phyloP scores from a whole-genome alignment of 257 asterid species.

The Voacanga thouarsii region DNA sequence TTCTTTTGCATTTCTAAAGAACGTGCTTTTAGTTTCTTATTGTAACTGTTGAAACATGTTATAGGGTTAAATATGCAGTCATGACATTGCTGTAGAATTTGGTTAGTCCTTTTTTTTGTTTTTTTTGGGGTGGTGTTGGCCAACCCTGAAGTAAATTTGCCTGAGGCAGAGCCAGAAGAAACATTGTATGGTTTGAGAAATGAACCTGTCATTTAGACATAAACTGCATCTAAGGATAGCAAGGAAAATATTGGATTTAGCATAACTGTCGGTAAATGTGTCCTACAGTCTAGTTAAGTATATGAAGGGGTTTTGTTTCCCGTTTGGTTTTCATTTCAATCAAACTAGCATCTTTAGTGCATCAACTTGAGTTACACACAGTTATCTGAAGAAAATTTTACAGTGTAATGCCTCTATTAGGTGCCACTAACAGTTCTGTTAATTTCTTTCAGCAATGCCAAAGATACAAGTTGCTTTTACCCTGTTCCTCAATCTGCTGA shows the following conservation, averaged over 20 bases:
- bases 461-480: constrained; percentile 82
- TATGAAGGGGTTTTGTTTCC: background rate
- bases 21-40: constrained; percentile 12
- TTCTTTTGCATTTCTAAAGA: constrained; percentile 1
- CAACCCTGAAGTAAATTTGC: background rate
- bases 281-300: background rate
- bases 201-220: background rate
- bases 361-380: background rate
- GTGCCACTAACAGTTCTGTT: constrained; percentile 15
- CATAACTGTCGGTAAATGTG: background rate
- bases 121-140: background rate
- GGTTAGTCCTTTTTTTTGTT: background rate
- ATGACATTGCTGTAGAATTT: background rate
- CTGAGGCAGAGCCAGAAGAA: background rate
- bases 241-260: background rate
- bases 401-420: background rate
- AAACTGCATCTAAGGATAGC: background rate
- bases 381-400: background rate
- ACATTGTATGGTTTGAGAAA: background rate
- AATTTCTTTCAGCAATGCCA: constrained; percentile 68
- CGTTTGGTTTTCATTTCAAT: background rate
- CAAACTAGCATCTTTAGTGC: background rate
- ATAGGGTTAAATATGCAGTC: background rate
- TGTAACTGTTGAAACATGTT: constrained; percentile 7
- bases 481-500: constrained; percentile 97